These are phyloP conservation scores for Trichoderma sp. DNA, from an alignment of 2,329 filamentous ascomycete genomes.

Conservation along the genomic window DNA sequence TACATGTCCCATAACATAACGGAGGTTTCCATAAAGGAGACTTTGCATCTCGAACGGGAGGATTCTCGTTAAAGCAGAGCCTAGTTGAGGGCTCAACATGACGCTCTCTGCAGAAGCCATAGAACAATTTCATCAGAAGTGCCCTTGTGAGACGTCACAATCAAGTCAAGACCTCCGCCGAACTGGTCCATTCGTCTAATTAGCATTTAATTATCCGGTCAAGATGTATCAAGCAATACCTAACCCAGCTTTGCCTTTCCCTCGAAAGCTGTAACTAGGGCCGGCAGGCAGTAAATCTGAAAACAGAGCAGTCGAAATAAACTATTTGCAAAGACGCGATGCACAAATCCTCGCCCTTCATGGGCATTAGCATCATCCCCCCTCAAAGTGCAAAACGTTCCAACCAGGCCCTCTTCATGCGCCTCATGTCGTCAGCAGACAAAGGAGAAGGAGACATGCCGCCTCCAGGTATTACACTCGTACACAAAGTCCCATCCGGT, in stretches of 20 bases:
- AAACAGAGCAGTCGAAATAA: background rate
- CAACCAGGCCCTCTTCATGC: constrained; percentile 15
- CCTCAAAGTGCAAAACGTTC: background rate
- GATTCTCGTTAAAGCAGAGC: no score
- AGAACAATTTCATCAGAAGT: no score
- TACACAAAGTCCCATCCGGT: constrained; percentile 4
- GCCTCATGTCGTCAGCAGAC: constrained; percentile 8
- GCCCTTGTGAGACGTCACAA: no score
- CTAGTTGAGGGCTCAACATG: no score
- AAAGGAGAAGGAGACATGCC: constrained; percentile 14
- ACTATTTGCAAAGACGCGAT: constrained; percentile 9
- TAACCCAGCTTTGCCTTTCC: background rate
- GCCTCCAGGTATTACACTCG: constrained; percentile 25
- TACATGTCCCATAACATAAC: no score
- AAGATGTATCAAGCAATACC: no score
- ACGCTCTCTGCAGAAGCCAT: no score
- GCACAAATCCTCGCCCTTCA: background rate
- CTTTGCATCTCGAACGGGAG: no score
- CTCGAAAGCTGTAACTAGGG: background rate
- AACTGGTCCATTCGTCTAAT: no score
- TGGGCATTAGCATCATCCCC: background rate
- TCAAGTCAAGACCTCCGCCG: no score
- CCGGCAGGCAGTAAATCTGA: background rate
- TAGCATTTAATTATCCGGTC: no score
- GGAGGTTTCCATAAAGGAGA: no score